Percentiles rank a stretch among this genome's conserved stretches.
Conservation (phyloP, 164 flowering plant species). For the Annona squamosa region DNA sequence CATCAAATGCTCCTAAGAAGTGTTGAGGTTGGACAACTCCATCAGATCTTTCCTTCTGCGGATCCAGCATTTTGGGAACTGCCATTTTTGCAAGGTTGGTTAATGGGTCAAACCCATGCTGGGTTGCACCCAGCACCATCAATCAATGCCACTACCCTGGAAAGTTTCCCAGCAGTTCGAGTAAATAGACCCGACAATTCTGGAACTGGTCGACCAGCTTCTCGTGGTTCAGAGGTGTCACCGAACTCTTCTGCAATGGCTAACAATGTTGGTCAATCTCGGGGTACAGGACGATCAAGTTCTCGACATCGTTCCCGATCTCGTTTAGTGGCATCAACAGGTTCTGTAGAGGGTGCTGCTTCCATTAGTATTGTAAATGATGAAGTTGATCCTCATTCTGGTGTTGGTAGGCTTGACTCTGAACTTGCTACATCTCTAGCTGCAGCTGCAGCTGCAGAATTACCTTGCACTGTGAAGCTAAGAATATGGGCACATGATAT, state of each 20-base stretch:
- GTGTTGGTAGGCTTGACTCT: slow-evolving; percentile 49
- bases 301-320: slow-evolving; percentile 45
- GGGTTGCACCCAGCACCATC: slow-evolving; percentile 32
- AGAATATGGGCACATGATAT: slow-evolving; percentile 86
- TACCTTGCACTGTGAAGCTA: slow-evolving; percentile 93
- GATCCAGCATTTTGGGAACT: slow-evolving; percentile 74
- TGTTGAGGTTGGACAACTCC: slow-evolving; percentile 28
- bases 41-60: slow-evolving; percentile 46
- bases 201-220: slow-evolving; percentile 16
- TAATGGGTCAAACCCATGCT: slow-evolving; percentile 83
- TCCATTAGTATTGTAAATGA: slow-evolving; percentile 23
- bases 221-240: slow-evolving; percentile 20
- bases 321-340: slow-evolving; percentile 26
- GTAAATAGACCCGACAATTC: slow-evolving; percentile 15
- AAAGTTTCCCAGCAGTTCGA: slow-evolving; percentile 26
- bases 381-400: slow-evolving; percentile 44
- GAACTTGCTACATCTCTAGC: slow-evolving; percentile 80
- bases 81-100: slow-evolving; percentile 91
- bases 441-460: slow-evolving; percentile 83
- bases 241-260: slow-evolving; percentile 27
- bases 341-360: slow-evolving; percentile 36
- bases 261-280: slow-evolving; percentile 22
- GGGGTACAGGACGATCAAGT: slow-evolving; percentile 44
- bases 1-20: slow-evolving; percentile 28
- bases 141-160: slow-evolving; percentile 26